Conservation (phyloP, 2,329 filamentous ascomycete genomes). For the Gremmenia infestans region DNA sequence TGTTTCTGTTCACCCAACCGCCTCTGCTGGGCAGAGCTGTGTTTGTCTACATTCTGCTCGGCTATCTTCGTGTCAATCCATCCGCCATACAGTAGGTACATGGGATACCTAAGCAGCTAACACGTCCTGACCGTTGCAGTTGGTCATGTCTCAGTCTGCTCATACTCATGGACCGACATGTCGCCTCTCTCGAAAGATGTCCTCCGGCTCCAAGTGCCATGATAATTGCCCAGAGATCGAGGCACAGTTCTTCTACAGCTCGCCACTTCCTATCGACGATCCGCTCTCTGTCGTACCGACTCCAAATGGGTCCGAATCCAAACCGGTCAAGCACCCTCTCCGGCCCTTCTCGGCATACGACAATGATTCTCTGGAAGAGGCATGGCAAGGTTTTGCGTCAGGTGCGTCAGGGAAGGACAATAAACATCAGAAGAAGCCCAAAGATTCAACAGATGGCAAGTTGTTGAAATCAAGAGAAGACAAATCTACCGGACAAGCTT, state of each 20-base stretch:
- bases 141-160: constrained; percentile 24
- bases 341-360: constrained; percentile 76
- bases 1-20: constrained; percentile 2
- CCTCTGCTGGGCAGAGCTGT: constrained; percentile 15
- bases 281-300: constrained; percentile 65
- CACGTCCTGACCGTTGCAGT: constrained; percentile 6
- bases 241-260: constrained; percentile 82
- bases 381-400: constrained; percentile 62
- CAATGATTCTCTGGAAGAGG: constrained; percentile 72
- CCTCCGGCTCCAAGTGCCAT: constrained; percentile 23
- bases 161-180: constrained; percentile 32
- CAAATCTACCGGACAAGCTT: background rate
- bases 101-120: background rate
- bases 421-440: constrained; percentile 40
- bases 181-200: constrained; percentile 20
- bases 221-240: constrained; percentile 53
- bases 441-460: constrained; percentile 13
- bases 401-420: constrained; percentile 43
- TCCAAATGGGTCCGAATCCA: constrained; percentile 45
- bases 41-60: constrained; percentile 1
- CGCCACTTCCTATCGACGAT: constrained; percentile 78
- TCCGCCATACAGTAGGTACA: background rate
- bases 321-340: constrained; percentile 54
- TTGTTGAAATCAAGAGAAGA: background rate
- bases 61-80: background rate